phyloP scores from a whole-genome alignment of 768 basidiomycete genomes.

The Boletus reticuloceps region DNA sequence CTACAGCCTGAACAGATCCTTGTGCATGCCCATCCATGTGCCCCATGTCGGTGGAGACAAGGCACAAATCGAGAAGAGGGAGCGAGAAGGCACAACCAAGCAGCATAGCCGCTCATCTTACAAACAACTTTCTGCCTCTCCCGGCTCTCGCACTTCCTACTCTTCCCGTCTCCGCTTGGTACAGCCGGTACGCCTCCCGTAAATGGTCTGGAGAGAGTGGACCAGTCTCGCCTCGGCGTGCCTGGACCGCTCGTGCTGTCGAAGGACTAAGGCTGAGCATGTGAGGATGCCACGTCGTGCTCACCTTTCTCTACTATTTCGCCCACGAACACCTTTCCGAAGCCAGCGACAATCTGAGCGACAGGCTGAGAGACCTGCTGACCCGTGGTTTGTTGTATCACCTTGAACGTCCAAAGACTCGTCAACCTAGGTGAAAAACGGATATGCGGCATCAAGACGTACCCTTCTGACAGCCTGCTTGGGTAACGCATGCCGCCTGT shows the following conservation, averaged over 20 bases:
- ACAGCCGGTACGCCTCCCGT: conserved; percentile 83
- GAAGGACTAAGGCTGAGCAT: not conserved
- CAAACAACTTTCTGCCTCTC: conserved; percentile 70
- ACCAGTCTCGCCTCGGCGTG: conserved; percentile 66
- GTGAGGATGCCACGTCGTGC: not conserved
- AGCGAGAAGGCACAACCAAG: not conserved
- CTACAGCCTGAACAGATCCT: conserved; percentile 47
- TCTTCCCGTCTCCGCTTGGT: conserved; percentile 76
- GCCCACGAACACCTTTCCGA: conserved; percentile 89
- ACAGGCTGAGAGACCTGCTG: conserved; percentile 86
- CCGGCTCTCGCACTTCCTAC: conserved; percentile 77
- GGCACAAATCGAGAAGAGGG: not conserved
- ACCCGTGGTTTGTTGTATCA: conserved; percentile 77
- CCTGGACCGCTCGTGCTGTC: conserved; percentile 74
- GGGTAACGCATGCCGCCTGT: conserved; percentile 77
- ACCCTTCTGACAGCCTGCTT: conserved; percentile 84
- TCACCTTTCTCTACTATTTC: conserved; percentile 88
- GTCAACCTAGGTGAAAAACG: not conserved
- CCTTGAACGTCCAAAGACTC: conserved; percentile 38
- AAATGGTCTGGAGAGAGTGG: conserved; percentile 86
- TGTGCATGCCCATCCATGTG: too few species aligned
- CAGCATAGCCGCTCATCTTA: conserved; percentile 39
- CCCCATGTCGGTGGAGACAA: not conserved
- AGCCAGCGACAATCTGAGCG: conserved; percentile 86
- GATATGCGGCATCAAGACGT: conserved; percentile 3